Conservation (phyloP, 805 yeast genomes). For the Saccharomycopsis lassenensis region DNA sequence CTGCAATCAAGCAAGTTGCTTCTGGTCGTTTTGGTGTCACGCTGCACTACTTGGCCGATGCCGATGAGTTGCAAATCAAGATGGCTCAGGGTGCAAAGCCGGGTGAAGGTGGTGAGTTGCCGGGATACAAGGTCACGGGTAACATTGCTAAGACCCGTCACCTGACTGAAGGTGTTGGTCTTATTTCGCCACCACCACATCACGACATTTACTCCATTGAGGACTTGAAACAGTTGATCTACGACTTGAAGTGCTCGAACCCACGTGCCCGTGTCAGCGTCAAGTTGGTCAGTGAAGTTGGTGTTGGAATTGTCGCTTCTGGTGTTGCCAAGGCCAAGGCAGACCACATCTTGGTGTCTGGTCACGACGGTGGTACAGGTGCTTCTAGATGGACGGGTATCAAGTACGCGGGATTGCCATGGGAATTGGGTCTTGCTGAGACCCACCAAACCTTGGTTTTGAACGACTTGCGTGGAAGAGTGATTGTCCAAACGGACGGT, state of each 20-base stretch:
- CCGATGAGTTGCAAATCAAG: slow-evolving; percentile 94
- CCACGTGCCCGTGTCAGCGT: slow-evolving; percentile 97
- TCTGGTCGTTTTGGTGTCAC: slow-evolving; percentile 98
- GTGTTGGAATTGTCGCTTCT: slow-evolving; percentile 97
- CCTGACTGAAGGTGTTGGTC: slow-evolving; percentile 93
- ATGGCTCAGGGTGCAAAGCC: slow-evolving; percentile 99
- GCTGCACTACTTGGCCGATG: slow-evolving; percentile 85
- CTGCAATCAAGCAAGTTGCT: slow-evolving; percentile 97
- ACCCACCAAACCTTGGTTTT: slow-evolving; percentile 94
- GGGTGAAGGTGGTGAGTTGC: slow-evolving; percentile 99
- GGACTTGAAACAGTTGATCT: slow-evolving; percentile 91
- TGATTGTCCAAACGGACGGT: slow-evolving; percentile 96
- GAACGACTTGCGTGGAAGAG: slow-evolving; percentile 93
- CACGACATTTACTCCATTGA: slow-evolving; percentile 97
- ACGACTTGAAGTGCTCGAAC: slow-evolving; percentile 92
- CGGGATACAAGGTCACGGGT: slow-evolving; percentile 83
- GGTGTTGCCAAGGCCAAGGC: slow-evolving; percentile 99
- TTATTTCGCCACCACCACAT: slow-evolving; percentile 97
- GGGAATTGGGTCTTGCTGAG: slow-evolving; percentile 98
- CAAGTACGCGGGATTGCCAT: slow-evolving; percentile 94
- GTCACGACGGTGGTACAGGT: slow-evolving; percentile 99
- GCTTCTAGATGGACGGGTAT: slow-evolving; percentile 97
- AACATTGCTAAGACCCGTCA: slow-evolving; percentile 92
- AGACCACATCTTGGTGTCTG: slow-evolving; percentile 89
- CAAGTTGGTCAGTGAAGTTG: slow-evolving; percentile 93